Evolutionary conservation across 2,329 filamentous ascomycete genomes (phyloP).

Genomic region (Pseudohalonectria lignicola): DNA sequence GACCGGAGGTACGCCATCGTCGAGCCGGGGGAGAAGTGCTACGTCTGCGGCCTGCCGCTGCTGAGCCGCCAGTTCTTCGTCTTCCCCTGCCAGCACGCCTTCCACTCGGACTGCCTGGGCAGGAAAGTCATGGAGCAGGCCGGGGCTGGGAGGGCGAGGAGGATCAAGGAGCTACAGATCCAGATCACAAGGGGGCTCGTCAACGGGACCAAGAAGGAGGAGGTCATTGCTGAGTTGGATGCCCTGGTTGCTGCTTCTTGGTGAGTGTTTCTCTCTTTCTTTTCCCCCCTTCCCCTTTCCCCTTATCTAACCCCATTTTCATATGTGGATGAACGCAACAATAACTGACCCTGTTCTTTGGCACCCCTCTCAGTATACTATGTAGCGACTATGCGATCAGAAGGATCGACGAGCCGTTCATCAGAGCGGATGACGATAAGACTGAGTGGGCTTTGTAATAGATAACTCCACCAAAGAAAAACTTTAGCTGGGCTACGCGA

Average conservation of each 20-base stretch:
- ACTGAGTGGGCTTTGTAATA: conserved; percentile 60
- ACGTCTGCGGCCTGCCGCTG: conserved; percentile 74
- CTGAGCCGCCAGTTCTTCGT: conserved; percentile 93
- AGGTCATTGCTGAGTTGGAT: conserved; percentile 80
- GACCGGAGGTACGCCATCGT: conserved; percentile 92
- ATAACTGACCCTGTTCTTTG: too few relatives aligned
- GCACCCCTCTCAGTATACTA: conserved; percentile 61
- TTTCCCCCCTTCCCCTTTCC: conserved; percentile 2
- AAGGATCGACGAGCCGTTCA: conserved; percentile 86
- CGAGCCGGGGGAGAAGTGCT: conserved; percentile 90
- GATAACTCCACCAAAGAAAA: too few relatives aligned
- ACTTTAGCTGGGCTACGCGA: too few relatives aligned
- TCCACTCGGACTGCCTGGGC: conserved; percentile 90
- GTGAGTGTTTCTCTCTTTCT: conserved; percentile 33
- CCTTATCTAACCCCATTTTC: conserved; percentile 1
- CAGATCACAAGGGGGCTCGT: conserved; percentile 70
- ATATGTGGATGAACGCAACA: conserved; percentile 1
- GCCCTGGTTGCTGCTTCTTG: conserved; percentile 83
- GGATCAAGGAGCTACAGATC: conserved; percentile 76
- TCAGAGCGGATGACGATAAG: conserved; percentile 59
- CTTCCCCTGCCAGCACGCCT: conserved; percentile 95
- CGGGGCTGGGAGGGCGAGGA: conserved; percentile 61
- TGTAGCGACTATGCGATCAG: conserved; percentile 95
- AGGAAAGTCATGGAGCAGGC: conserved; percentile 75
- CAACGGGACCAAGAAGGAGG: conserved; percentile 62